A percentile compares a stretch with the other conserved stretches of the same genome.
Conservation (phyloP, 2,329 filamentous ascomycete species). For the Phialophora tarda region DNA sequence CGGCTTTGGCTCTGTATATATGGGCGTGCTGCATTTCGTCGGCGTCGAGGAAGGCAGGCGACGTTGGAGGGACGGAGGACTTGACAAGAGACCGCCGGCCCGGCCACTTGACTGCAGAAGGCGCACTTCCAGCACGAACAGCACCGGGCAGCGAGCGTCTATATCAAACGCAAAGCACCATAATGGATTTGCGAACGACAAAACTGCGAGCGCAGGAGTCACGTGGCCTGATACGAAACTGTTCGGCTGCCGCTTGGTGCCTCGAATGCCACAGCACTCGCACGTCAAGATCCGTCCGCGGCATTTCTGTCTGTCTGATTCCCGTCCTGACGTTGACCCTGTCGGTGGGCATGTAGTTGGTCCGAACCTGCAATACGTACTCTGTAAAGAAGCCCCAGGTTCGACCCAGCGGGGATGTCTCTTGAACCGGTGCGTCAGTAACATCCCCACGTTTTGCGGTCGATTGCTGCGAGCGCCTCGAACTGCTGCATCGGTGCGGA, state of each 20-base stretch:
- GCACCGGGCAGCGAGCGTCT: background rate
- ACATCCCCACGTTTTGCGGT: background rate
- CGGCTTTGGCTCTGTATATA: constrained; percentile 4
- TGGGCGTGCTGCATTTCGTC: constrained; percentile 3
- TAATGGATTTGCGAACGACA: background rate
- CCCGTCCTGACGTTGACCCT: background rate
- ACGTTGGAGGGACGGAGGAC: too few relatives aligned
- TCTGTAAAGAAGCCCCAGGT: background rate
- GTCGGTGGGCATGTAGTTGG: background rate
- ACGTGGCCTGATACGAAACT: background rate
- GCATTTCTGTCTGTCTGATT: background rate
- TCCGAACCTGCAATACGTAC: background rate
- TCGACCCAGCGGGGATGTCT: background rate
- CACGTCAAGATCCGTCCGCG: background rate
- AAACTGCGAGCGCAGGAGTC: background rate
- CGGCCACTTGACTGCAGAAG: background rate
- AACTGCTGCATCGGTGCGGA: constrained; percentile 5
- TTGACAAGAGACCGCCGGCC: background rate
- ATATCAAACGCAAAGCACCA: background rate
- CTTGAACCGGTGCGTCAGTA: background rate
- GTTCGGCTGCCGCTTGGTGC: background rate
- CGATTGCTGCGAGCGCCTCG: background rate
- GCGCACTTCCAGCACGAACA: background rate
- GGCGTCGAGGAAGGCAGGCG: background rate
- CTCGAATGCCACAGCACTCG: background rate